phyloP scores from a whole-genome alignment of 805 yeast genomes.

The Kodamaea leandrae region DNA sequence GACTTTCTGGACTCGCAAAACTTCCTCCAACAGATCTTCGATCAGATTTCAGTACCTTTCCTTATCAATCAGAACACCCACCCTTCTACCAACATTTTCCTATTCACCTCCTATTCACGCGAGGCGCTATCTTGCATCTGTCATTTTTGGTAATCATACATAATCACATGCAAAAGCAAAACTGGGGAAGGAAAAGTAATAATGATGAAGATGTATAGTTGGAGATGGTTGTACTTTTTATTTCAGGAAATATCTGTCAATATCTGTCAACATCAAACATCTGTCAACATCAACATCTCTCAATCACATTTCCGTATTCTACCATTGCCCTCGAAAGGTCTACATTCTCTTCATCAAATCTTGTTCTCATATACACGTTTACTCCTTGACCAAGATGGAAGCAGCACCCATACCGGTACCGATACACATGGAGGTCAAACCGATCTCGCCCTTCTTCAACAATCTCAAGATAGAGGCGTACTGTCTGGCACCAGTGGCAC shows the following conservation, averaged over 20 bases:
- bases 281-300: not conserved
- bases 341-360: not conserved
- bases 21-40: too few relatives aligned
- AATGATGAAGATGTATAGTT: too few relatives aligned
- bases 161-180: too few relatives aligned
- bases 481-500: constrained; percentile 77
- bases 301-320: not conserved
- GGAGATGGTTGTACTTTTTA: not conserved
- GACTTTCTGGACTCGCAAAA: too few relatives aligned
- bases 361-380: constrained; percentile 16
- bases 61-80: too few relatives aligned
- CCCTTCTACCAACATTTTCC: too few relatives aligned
- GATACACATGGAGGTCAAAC: constrained; percentile 94
- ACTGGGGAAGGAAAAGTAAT: too few relatives aligned
- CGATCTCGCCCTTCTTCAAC: constrained; percentile 74
- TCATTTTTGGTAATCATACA: too few relatives aligned
- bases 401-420: constrained; percentile 99
- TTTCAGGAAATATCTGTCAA: not conserved
- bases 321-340: not conserved
- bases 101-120: too few relatives aligned
- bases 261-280: not conserved
- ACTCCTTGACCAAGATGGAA: constrained; percentile 78
- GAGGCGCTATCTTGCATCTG: too few relatives aligned
- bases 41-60: too few relatives aligned
- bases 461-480: constrained; percentile 84